Evolutionary conservation across 73 alveolate genomes (phyloP), one percentile per base, ranked within the genome.

Genomic region (Paramecium tetraurelia): DNA sequence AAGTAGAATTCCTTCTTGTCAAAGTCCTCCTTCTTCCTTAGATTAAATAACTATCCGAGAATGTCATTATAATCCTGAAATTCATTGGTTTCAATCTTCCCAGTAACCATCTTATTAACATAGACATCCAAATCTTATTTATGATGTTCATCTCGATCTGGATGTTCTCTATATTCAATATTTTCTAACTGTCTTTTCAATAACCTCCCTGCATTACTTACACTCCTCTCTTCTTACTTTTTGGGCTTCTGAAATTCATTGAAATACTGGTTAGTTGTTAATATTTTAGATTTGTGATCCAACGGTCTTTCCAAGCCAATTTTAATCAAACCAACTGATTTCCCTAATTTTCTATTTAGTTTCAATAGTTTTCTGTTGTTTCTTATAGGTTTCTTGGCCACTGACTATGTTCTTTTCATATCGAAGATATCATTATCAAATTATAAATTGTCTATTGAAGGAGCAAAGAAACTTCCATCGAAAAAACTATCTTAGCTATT

Each of bases 401-500:
- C 22, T 11, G 90, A 80, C 14, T 80, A 24, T 48, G 84, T 27
- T 63, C 29, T 41, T 80, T 80, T 80, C 20, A 44, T 35, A 3
- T 80, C 90, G 46, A 80, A 80, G 36, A 80, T 43, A 21, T 80
- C 57, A 46, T 59, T 16, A 20, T 80, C 90, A 80, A 80, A 36
- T 16, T 72, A 33, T 36, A 72, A 22, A 80, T 80, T 80, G 48
- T 44, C 90, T 8, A 80, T 48, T 22, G 90, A 80, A 24, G 90
- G 90, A n/a, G 90, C 90, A 46, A 80, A 80, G 24, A 80, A 80
- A 22, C 90, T 80, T 9, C 76, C 90, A 44, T 80, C 90, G 24
- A 80, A 80, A 46, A 80, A 80, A 7, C 76, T 43, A 44, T 80
- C 75, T 44, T 80, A 22, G 14, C 87, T 75, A 33, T 80, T 43